phyloP scores from a whole-genome alignment of 768 basidiomycete species.

The Mycena polygramma region DNA sequence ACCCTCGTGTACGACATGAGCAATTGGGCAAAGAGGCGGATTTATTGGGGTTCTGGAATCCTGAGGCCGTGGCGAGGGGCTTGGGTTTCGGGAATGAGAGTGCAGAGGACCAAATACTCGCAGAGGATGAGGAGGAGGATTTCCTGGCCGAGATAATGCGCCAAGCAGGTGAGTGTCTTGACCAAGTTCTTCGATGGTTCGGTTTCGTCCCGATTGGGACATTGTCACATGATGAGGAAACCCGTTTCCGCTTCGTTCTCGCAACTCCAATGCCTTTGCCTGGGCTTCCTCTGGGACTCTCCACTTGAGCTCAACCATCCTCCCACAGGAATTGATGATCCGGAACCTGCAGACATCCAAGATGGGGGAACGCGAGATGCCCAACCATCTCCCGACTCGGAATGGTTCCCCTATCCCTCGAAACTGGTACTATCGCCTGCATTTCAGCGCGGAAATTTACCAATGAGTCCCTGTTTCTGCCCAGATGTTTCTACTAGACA shows the following conservation, averaged over 20 bases:
- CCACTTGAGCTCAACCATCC: too few relatives aligned
- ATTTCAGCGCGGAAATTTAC: neutral
- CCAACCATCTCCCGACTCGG: neutral
- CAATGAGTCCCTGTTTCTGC: too few relatives aligned
- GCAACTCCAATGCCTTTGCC: too few relatives aligned
- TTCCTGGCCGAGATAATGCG: slow-evolving; percentile 5
- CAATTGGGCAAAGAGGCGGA: slow-evolving; percentile 3
- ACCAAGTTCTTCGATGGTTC: too few relatives aligned
- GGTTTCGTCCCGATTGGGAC: slow-evolving; percentile 3
- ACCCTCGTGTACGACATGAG: neutral
- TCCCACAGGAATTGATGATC: neutral
- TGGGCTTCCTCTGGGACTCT: too few relatives aligned
- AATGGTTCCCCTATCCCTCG: slow-evolving; percentile 24
- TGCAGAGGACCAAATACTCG: neutral
- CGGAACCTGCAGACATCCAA: neutral
- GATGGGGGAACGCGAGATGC: too few relatives aligned
- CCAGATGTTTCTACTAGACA: slow-evolving; percentile 30
- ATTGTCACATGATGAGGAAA: neutral
- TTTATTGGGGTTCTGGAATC: slow-evolving; percentile 15
- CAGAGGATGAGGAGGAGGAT: slow-evolving; percentile 19
- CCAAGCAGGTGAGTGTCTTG: slow-evolving; percentile 12
- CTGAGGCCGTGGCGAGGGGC: slow-evolving; percentile 2
- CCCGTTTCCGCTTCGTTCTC: too few relatives aligned
- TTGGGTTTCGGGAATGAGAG: slow-evolving; percentile 1
- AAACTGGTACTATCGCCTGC: slow-evolving; percentile 4